phyloP scores from a whole-genome alignment of 2,329 filamentous ascomycete species.

The Fusarium humuli region DNA sequence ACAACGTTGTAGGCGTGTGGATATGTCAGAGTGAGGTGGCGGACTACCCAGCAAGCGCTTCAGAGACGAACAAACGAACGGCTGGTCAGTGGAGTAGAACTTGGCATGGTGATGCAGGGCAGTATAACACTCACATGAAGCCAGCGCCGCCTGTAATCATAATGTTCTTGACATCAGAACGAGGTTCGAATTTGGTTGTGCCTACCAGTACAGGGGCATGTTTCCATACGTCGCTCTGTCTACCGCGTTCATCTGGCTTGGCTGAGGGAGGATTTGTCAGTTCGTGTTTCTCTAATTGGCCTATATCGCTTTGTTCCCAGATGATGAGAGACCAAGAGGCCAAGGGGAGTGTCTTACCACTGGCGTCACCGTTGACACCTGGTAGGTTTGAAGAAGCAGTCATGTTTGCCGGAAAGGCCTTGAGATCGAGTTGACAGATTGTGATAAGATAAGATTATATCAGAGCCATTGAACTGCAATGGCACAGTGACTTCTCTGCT shows the following conservation, averaged over 20 bases:
- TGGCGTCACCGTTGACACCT: constrained; percentile 20
- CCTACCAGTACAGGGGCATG: constrained; percentile 77
- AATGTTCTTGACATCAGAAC: constrained; percentile 79
- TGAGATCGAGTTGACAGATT: constrained; percentile 4
- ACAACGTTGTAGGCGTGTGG: constrained; percentile 80
- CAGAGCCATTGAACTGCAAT: neutral
- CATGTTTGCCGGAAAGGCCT: constrained; percentile 14
- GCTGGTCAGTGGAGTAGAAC: constrained; percentile 29
- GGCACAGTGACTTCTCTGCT: constrained; percentile 12
- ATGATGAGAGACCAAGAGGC: neutral
- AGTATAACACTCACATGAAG: constrained; percentile 75
- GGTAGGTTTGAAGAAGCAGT: constrained; percentile 31
- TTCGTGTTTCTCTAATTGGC: neutral
- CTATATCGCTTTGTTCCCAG: constrained; percentile 3
- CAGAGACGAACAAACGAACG: constrained; percentile 21
- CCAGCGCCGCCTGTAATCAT: constrained; percentile 87
- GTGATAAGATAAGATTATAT: neutral
- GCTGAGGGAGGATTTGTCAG: constrained; percentile 15
- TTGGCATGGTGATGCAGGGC: constrained; percentile 14
- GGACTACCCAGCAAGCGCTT: constrained; percentile 85
- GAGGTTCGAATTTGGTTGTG: constrained; percentile 75
- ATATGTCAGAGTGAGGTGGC: constrained; percentile 81
- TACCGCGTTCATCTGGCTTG: constrained; percentile 35
- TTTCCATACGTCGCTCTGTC: constrained; percentile 74
- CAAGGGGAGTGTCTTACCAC: constrained; percentile 19